These are phyloP conservation scores for Orbilia brochopaga DNA, from an alignment of 2,329 filamentous ascomycete species.

Conservation along the genomic window DNA sequence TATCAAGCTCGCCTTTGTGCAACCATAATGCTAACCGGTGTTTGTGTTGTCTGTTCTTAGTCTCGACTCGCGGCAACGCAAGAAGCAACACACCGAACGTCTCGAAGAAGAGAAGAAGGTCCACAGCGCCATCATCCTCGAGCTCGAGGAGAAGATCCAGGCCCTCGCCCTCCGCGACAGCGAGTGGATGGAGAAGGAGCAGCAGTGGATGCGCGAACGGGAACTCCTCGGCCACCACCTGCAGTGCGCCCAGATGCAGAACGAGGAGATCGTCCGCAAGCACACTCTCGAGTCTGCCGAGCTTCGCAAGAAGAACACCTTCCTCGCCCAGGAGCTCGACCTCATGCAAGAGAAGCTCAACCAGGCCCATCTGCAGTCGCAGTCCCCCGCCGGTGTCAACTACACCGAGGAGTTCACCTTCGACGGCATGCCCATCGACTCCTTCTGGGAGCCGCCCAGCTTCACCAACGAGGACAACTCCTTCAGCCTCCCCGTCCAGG, in stretches of 20 bases:
- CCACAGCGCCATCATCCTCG: slow-evolving; percentile 75
- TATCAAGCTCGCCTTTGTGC: slow-evolving; percentile 49
- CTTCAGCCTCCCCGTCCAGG: slow-evolving; percentile 59
- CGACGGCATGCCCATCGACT: slow-evolving; percentile 80
- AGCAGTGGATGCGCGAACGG: slow-evolving; percentile 74
- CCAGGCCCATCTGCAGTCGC: slow-evolving; percentile 61
- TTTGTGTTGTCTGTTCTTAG: slow-evolving; percentile 60
- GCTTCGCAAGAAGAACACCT: slow-evolving; percentile 87
- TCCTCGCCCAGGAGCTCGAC: slow-evolving; percentile 75
- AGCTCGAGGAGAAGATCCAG: slow-evolving; percentile 78
- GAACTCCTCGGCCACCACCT: slow-evolving; percentile 77
- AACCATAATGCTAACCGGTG: slow-evolving; percentile 51
- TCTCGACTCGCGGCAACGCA: slow-evolving; percentile 93
- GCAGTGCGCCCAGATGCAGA: slow-evolving; percentile 78
- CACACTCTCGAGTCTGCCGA: slow-evolving; percentile 91
- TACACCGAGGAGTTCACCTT: slow-evolving; percentile 80
- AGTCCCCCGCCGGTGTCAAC: slow-evolving; percentile 58
- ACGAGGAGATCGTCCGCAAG: slow-evolving; percentile 84
- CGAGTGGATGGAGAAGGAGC: slow-evolving; percentile 61
- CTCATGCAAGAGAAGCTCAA: slow-evolving; percentile 65
- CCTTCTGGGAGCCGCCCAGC: slow-evolving; percentile 75
- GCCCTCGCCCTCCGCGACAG: slow-evolving; percentile 69
- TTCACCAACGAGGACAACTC: slow-evolving; percentile 74
- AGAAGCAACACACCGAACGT: slow-evolving; percentile 97
- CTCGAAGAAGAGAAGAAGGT: slow-evolving; percentile 97